Evolutionary conservation across 164 flowering plant species (phyloP).

Genomic region (Berberis vulgaris): DNA sequence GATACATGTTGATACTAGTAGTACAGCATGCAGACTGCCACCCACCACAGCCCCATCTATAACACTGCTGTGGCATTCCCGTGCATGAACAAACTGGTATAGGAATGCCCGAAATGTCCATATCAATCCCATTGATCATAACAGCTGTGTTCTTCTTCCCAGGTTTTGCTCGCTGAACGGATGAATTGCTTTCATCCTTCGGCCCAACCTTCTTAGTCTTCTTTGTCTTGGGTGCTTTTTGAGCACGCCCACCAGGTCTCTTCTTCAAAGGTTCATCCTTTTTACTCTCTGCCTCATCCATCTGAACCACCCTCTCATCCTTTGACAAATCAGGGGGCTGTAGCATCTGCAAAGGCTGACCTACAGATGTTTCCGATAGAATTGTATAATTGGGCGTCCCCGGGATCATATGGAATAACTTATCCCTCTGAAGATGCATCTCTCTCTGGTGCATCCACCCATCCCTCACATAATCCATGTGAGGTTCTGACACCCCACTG

Average conservation of each 20-base stretch:
- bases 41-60: conserved; percentile 94
- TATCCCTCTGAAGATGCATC: conserved; percentile 24
- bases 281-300: conserved; percentile 32
- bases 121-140: conserved; percentile 63
- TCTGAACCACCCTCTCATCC: conserved; percentile 21
- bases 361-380: conserved; percentile 37
- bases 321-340: conserved; percentile 33
- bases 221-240: conserved; percentile 48
- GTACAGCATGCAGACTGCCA: conserved; percentile 98
- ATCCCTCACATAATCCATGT: conserved; percentile 45
- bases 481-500: conserved; percentile 32
- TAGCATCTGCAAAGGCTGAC: conserved; percentile 40
- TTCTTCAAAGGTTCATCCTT: conserved; percentile 45
- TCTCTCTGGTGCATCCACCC: conserved; percentile 40
- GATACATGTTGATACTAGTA: conserved; percentile 67
- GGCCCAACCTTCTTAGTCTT: conserved; percentile 38
- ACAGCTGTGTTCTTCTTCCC: conserved; percentile 49
- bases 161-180: conserved; percentile 40
- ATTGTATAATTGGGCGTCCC: conserved; percentile 29
- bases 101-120: conserved; percentile 77
- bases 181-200: conserved; percentile 30
- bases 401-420: conserved; percentile 38
- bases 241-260: conserved; percentile 25
- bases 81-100: conserved; percentile 87
- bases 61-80: conserved; percentile 77